These are phyloP conservation scores for Coemansia sp. DNA, from an alignment of 192 early-diverging fungal genomes.

Conservation along the genomic window DNA sequence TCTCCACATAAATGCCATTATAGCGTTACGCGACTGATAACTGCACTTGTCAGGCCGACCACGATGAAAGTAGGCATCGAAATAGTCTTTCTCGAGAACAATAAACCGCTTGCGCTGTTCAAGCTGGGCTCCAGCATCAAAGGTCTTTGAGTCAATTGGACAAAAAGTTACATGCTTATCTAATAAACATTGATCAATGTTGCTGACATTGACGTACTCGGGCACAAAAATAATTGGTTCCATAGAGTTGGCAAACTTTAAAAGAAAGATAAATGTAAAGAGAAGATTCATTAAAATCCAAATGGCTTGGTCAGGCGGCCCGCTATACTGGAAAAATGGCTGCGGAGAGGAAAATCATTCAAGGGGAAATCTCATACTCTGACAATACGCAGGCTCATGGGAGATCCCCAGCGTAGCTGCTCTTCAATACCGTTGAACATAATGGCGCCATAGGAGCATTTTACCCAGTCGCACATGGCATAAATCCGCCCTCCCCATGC, in stretches of 20 bases:
- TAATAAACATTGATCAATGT: not conserved
- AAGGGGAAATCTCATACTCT: not conserved
- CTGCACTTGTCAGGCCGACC: slow-evolving; percentile 1
- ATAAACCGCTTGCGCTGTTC: not conserved
- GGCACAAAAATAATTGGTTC: slow-evolving; percentile 1
- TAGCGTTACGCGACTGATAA: not conserved
- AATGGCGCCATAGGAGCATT: not conserved
- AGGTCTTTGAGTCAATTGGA: not conserved
- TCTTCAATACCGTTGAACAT: not conserved
- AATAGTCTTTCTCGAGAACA: slow-evolving; percentile 7
- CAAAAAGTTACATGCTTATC: not conserved
- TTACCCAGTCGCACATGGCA: slow-evolving; percentile 3
- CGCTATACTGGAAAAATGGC: too few relatives aligned
- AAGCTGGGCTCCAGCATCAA: not conserved
- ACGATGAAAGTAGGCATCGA: not conserved
- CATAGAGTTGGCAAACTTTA: too few relatives aligned
- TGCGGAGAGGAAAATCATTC: not conserved
- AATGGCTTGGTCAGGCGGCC: not conserved
- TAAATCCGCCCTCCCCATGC: not conserved
- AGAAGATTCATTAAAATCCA: not conserved
- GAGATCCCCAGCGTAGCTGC: slow-evolving; percentile 2
- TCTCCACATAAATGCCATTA: not conserved
- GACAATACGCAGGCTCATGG: slow-evolving; percentile 4
- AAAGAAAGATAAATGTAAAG: not conserved
- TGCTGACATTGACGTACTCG: slow-evolving; percentile 7